phyloP scores from a whole-genome alignment of 148 eudicot species.

The Cornus suecica region DNA sequence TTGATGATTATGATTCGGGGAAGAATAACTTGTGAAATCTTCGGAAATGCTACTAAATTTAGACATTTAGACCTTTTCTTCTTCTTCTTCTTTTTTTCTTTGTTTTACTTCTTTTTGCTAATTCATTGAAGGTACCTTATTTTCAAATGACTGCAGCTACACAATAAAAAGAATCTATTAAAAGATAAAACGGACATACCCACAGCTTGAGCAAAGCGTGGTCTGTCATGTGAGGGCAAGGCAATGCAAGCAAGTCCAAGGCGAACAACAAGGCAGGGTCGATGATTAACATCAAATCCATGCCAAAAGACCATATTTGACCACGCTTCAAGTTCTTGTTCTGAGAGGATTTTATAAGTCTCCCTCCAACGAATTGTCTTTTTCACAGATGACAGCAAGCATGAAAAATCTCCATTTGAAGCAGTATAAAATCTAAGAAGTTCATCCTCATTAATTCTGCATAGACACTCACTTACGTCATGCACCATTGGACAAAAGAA shows the following conservation, averaged over 20 bases:
- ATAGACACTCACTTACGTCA: conserved; percentile 28
- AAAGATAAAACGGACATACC: conserved; percentile 40
- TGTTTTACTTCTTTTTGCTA: too few species aligned
- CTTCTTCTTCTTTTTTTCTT: too few species aligned
- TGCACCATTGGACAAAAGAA: conserved; percentile 12
- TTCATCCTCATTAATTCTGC: conserved; percentile 72
- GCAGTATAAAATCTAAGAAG: conserved; percentile 68
- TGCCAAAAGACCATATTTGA: conserved; percentile 81
- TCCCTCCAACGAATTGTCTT: conserved; percentile 82
- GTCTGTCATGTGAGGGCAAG: conserved; percentile 53
- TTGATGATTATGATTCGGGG: background rate
- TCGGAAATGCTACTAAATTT: background rate
- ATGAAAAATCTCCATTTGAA: conserved; percentile 66
- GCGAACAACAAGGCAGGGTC: conserved; percentile 70
- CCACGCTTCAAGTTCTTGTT: conserved; percentile 69
- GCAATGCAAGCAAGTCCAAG: conserved; percentile 66
- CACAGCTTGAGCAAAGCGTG: conserved; percentile 73
- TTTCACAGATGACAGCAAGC: conserved; percentile 55
- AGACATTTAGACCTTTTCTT: background rate
- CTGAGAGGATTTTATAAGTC: conserved; percentile 56
- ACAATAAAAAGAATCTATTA: background rate
- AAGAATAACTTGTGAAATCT: too few species aligned
- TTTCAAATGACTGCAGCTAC: background rate
- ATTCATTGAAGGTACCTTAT: too few species aligned
- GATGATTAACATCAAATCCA: conserved; percentile 54